Conservation (phyloP, 768 basidiomycete genomes). For the Rickenella mellea region DNA sequence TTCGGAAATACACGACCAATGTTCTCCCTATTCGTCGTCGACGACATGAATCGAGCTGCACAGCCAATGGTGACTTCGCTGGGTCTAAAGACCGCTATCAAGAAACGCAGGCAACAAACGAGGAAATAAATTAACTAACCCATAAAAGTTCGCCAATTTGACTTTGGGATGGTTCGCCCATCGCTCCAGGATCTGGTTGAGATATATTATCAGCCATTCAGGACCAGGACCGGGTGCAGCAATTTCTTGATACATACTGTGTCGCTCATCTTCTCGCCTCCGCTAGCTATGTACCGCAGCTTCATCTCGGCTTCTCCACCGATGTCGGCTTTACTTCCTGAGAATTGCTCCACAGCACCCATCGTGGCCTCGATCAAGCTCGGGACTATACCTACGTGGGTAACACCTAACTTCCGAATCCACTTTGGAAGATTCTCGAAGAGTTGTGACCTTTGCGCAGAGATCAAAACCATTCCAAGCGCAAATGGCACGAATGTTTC, state of each 20-base stretch:
- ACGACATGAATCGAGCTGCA: constrained; percentile 33
- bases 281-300: constrained; percentile 36
- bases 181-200: constrained; percentile 28
- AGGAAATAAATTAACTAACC: constrained; percentile 14
- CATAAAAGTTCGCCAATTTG: constrained; percentile 40
- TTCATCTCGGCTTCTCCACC: constrained; percentile 19
- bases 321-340: not conserved
- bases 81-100: constrained; percentile 20
- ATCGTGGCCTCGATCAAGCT: constrained; percentile 44
- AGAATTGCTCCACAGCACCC: constrained; percentile 16
- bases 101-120: not conserved
- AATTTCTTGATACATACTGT: constrained; percentile 21
- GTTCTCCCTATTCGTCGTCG: constrained; percentile 29
- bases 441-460: constrained; percentile 27
- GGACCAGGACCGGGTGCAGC: not conserved
- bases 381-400: constrained; percentile 43
- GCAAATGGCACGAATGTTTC: constrained; percentile 33
- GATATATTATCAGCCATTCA: not conserved
- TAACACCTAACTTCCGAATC: constrained; percentile 28
- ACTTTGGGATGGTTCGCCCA: constrained; percentile 38
- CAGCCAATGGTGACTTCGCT: constrained; percentile 47
- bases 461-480: constrained; percentile 35
- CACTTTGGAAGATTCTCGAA: constrained; percentile 32
- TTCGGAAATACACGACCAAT: constrained; percentile 32
- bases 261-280: constrained; percentile 46